phyloP scores from a whole-genome alignment of 371 early-diverging fungal species.

The Gilbertella persicaria region DNA sequence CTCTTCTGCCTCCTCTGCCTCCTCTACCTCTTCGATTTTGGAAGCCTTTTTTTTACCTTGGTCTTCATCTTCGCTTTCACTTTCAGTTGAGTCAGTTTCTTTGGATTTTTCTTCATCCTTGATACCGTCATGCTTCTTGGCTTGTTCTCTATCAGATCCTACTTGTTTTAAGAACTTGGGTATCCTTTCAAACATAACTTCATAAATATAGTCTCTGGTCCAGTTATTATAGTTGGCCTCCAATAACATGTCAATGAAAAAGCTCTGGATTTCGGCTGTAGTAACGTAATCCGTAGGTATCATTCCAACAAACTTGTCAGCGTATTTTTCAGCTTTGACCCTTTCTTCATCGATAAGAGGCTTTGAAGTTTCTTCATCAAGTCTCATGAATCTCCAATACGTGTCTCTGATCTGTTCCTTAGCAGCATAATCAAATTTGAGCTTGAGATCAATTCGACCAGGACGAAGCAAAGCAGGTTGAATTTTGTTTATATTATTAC shows the following conservation, averaged over 20 bases:
- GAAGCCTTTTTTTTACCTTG: too few relatives aligned
- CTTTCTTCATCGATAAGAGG: slow-evolving; percentile 15
- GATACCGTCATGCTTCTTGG: slow-evolving; percentile 17
- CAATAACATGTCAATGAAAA: slow-evolving; percentile 31
- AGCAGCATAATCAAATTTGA: slow-evolving; percentile 81
- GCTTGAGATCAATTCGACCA: slow-evolving; percentile 92
- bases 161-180: slow-evolving; percentile 30
- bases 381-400: slow-evolving; percentile 50
- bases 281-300: slow-evolving; percentile 44
- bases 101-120: background rate
- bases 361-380: slow-evolving; percentile 24
- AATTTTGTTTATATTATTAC: slow-evolving; percentile 89
- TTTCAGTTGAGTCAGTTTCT: background rate
- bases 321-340: slow-evolving; percentile 2
- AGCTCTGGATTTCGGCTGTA: slow-evolving; percentile 51
- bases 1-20: too few relatives aligned
- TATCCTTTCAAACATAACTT: slow-evolving; percentile 14
- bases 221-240: slow-evolving; percentile 19
- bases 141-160: slow-evolving; percentile 31
- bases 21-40: too few relatives aligned
- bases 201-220: slow-evolving; percentile 8
- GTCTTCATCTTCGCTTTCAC: too few relatives aligned
- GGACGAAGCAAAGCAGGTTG: slow-evolving; percentile 96
- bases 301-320: slow-evolving; percentile 12
- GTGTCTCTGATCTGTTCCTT: slow-evolving; percentile 63